Base-by-base conservation (phyloP, 345 rosid genomes). In the Euphorbia lathyris region DNA sequence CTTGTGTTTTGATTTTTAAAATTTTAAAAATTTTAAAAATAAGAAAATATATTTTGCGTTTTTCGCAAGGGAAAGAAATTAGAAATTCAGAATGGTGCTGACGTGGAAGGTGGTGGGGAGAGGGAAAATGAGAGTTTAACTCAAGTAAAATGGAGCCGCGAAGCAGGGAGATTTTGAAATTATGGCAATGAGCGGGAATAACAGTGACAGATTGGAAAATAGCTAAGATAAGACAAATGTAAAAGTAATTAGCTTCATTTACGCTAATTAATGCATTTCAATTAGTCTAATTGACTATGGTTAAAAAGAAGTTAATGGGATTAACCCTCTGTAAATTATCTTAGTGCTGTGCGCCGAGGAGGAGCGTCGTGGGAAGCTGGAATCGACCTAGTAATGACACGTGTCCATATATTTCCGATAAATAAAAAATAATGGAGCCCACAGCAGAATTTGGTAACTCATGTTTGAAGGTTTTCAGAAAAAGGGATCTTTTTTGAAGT, bases 161-260 rank as follows among this genome's bases (percentile, higher is more conserved):
- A 64, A 68, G 79, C 7, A 22, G 42, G 72, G 29, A 13, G 66
- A 45, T 66, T 85, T 85, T 79, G 58, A 74, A 85, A 71, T 63
- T 40, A 79, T 75, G 76, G 60, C 13, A 60, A 73, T 36, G 88
- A 84, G 88, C 87, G 93, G 88, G 88, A 88, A 86, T 84, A 63
- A 76, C 74, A 45, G 82, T 10, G 38, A 65, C 66, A 65, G 66
- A 38, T 40, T 42, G 4, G 12, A 71, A 43, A 45, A 17, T 23
- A 23, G 48, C 6, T 20, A 27, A 58, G 40, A 42, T 12, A 42
- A 17, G 65, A 52, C 69, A 40, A 58, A 34, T 34, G 4, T 9
- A 17, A 16, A 14, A 26, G 12, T 58, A 12, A 8, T 22, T 4
- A 29, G 25, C 2, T 30, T 40, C 12, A 7, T 4, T 40, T 40